Conservation (phyloP, 2,329 filamentous ascomycete species). For the Metarhizium guizhouense region DNA sequence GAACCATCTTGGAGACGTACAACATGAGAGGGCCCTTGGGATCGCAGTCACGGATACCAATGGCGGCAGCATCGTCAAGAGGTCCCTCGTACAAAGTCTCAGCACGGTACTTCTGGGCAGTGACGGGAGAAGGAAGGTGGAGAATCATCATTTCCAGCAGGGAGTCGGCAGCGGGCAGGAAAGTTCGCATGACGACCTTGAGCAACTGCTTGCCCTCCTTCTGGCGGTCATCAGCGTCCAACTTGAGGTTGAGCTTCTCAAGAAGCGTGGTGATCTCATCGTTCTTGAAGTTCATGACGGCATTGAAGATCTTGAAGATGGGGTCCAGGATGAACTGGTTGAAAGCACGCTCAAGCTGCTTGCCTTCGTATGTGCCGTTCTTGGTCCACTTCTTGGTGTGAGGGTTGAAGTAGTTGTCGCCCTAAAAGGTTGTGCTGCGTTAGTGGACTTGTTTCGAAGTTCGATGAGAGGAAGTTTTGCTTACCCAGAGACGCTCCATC, state of each 20-base stretch:
- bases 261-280: slow-evolving; percentile 78
- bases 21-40: slow-evolving; percentile 98
- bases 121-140: slow-evolving; percentile 91
- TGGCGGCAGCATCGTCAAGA: slow-evolving; percentile 79
- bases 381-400: slow-evolving; percentile 99
- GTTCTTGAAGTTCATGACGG: slow-evolving; percentile 98
- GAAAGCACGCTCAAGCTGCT: slow-evolving; percentile 94
- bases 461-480: slow-evolving; percentile 15
- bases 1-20: slow-evolving; percentile 99
- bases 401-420: slow-evolving; percentile 99
- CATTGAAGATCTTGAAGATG: slow-evolving; percentile 97
- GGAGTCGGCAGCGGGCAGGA: slow-evolving; percentile 95
- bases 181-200: slow-evolving; percentile 97
- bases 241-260: slow-evolving; percentile 93
- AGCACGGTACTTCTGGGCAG: slow-evolving; percentile 93
- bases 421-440: slow-evolving; percentile 29
- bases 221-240: slow-evolving; percentile 74
- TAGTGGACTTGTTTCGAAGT: slow-evolving; percentile 5
- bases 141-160: slow-evolving; percentile 99
- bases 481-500: slow-evolving; percentile 99
- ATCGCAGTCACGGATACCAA: slow-evolving; percentile 98
- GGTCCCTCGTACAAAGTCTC: slow-evolving; percentile 99
- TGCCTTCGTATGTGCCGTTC: slow-evolving; percentile 71
- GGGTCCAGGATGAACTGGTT: slow-evolving; percentile 99
- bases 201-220: slow-evolving; percentile 96